These are phyloP conservation scores for Teunomyces gatunensis DNA, from an alignment of 805 yeast species.

Conservation along the genomic window DNA sequence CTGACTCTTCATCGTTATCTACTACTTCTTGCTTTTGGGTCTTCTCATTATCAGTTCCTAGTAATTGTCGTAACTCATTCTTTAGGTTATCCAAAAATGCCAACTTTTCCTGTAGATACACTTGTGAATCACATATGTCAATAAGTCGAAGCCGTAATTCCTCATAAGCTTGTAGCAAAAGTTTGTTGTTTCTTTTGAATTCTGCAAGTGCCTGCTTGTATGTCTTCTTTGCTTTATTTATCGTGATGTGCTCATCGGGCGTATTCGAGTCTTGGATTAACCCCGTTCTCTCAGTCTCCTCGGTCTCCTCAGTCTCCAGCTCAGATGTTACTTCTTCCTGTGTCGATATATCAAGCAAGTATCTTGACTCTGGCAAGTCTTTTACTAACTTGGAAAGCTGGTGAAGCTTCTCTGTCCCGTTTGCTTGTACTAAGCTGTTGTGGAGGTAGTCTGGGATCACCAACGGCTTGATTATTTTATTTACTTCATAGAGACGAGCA, in stretches of 20 bases:
- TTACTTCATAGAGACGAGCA: constrained; percentile 22
- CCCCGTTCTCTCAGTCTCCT: constrained; percentile 5
- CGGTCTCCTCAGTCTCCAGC: constrained; percentile 6
- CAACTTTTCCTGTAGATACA: constrained; percentile 29
- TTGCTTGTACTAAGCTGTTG: constrained; percentile 10
- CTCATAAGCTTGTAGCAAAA: constrained; percentile 18
- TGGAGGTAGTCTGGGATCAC: constrained; percentile 20
- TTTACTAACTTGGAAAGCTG: constrained; percentile 23
- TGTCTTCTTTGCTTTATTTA: background rate
- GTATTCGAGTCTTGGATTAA: background rate
- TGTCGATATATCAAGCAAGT: constrained; percentile 18
- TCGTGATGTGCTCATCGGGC: background rate
- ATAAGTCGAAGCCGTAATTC: constrained; percentile 15
- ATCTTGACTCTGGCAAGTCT: constrained; percentile 34
- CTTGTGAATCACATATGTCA: constrained; percentile 15
- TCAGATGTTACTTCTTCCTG: constrained; percentile 3
- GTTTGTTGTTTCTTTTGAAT: background rate
- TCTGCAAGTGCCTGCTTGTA: background rate
- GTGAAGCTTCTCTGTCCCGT: constrained; percentile 10
- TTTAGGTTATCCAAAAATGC: constrained; percentile 21
- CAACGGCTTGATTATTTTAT: constrained; percentile 24
- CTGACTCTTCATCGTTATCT: constrained; percentile 24
- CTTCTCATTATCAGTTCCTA: background rate
- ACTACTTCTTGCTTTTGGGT: constrained; percentile 2
- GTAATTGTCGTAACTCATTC: constrained; percentile 6